phyloP scores from a whole-genome alignment of 2,329 filamentous ascomycete genomes.

The Periconia sp. region DNA sequence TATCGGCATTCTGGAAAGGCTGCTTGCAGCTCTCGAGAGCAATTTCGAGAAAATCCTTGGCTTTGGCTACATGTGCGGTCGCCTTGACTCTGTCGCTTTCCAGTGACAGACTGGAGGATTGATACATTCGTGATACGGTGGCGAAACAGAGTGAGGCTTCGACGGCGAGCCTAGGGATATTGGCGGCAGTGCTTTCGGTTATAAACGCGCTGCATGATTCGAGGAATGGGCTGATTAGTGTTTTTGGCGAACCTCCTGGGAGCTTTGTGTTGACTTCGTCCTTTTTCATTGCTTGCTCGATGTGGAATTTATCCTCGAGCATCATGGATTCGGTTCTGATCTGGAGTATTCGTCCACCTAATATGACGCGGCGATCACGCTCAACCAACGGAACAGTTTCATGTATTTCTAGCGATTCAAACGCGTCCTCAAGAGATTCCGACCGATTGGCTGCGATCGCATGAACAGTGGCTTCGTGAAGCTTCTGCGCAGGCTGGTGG shows the following conservation, averaged over 20 bases:
- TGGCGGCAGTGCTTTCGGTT: conserved; percentile 30
- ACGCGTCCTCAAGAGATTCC: background rate
- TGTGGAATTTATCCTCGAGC: conserved; percentile 38
- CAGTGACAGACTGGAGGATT: conserved; percentile 17
- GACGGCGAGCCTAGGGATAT: conserved; percentile 47
- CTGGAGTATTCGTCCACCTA: conserved; percentile 22
- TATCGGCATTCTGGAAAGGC: conserved; percentile 35
- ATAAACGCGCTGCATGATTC: conserved; percentile 37
- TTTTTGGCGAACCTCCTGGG: conserved; percentile 12
- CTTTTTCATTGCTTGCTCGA: conserved; percentile 9
- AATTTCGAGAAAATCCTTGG: conserved; percentile 32
- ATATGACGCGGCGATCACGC: background rate
- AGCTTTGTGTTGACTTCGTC: conserved; percentile 10
- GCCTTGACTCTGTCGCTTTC: conserved; percentile 14
- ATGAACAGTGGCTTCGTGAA: conserved; percentile 45
- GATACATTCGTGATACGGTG: conserved; percentile 31
- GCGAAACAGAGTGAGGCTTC: conserved; percentile 44
- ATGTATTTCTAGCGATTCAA: background rate
- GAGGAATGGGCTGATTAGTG: conserved; percentile 26
- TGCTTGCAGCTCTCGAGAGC: conserved; percentile 42
- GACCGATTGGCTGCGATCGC: no score
- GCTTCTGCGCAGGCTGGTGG: conserved; percentile 47
- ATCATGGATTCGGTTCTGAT: conserved; percentile 35
- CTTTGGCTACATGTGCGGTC: conserved; percentile 16
- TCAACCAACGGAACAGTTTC: background rate